A percentile compares a stretch with the other conserved stretches of the same genome.
phyloP scores from a whole-genome alignment of 2,329 filamentous ascomycete genomes.

The Stagonosporopsis cucurbitacearum region DNA sequence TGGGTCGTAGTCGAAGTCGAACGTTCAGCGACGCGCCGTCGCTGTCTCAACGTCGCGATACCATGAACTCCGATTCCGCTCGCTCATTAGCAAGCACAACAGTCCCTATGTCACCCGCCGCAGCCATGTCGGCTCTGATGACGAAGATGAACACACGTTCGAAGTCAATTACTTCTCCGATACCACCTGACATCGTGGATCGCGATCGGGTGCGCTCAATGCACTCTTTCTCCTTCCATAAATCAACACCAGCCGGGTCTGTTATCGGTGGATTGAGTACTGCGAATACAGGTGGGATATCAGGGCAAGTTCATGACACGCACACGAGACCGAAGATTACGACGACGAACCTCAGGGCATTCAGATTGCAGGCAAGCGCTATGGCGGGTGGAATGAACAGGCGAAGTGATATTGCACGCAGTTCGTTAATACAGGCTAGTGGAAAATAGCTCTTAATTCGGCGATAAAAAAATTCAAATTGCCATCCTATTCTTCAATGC shows the following conservation, averaged over 20 bases:
- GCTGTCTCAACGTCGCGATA: conserved; percentile 4
- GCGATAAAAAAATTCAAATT: not conserved
- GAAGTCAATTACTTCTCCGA: not conserved
- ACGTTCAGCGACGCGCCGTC: not conserved
- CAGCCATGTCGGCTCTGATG: conserved; percentile 27
- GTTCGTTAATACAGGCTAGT: not conserved
- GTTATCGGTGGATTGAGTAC: not conserved
- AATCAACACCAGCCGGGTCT: not conserved
- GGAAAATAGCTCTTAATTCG: no score
- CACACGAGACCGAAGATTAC: conserved; percentile 11
- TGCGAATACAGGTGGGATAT: not conserved
- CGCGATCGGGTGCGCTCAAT: conserved; percentile 16
- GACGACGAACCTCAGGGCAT: conserved; percentile 25
- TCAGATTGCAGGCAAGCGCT: conserved; percentile 30
- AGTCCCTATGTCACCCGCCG: conserved; percentile 19
- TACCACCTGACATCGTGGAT: not conserved
- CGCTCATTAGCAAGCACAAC: conserved; percentile 9
- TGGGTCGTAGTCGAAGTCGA: conserved; percentile 1
- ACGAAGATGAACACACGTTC: conserved; percentile 26
- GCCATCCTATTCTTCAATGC: not conserved
- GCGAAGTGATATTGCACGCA: not conserved
- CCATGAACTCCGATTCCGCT: conserved; percentile 3
- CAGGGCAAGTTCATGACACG: not conserved
- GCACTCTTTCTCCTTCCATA: conserved; percentile 7
- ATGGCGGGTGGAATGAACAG: conserved; percentile 28